These are phyloP conservation scores for Metschnikowia colocasiae DNA, from an alignment of 805 yeast genomes.

Conservation along the genomic window DNA sequence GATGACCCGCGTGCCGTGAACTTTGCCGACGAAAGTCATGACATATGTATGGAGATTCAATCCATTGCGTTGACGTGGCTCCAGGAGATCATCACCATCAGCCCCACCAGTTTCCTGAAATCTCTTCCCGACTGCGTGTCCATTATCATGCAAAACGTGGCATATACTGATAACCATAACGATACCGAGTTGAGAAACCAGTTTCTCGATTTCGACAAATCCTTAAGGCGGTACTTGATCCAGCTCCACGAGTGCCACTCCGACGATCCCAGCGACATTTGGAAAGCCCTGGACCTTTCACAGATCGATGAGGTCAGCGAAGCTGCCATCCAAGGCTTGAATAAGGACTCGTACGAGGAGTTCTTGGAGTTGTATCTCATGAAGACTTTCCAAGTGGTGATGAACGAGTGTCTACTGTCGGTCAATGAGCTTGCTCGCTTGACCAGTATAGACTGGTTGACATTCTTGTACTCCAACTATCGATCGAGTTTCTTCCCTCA, in stretches of 20 bases:
- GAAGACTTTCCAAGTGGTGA: conserved; percentile 65
- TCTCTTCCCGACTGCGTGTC: conserved; percentile 73
- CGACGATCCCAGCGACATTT: conserved; percentile 8
- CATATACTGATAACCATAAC: conserved; percentile 33
- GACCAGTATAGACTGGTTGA: conserved; percentile 87
- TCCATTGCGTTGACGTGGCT: conserved; percentile 81
- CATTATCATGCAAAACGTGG: conserved; percentile 48
- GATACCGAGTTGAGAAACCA: conserved; percentile 36
- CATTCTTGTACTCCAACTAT: conserved; percentile 70
- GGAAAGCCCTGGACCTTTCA: conserved; percentile 7
- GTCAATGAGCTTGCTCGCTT: conserved; percentile 72
- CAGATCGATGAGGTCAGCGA: conserved; percentile 44
- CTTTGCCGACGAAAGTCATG: conserved; percentile 35
- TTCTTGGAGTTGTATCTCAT: conserved; percentile 37
- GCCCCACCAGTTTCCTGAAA: conserved; percentile 71
- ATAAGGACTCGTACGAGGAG: conserved; percentile 37
- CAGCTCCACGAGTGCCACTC: conserved; percentile 26
- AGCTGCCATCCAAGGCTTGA: conserved; percentile 47
- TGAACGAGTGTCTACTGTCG: conserved; percentile 50
- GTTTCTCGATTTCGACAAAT: conserved; percentile 33
- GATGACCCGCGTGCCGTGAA: conserved; percentile 17
- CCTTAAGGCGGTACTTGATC: conserved; percentile 31
- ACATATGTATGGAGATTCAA: conserved; percentile 57
- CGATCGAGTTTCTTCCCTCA: conserved; percentile 30
- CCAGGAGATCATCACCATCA: conserved; percentile 62